A percentile compares a stretch with the other conserved stretches of the same genome.
These are phyloP conservation scores for Ceratocystis cubensis DNA, from an alignment of 2,329 filamentous ascomycete species.

Conservation along the genomic window DNA sequence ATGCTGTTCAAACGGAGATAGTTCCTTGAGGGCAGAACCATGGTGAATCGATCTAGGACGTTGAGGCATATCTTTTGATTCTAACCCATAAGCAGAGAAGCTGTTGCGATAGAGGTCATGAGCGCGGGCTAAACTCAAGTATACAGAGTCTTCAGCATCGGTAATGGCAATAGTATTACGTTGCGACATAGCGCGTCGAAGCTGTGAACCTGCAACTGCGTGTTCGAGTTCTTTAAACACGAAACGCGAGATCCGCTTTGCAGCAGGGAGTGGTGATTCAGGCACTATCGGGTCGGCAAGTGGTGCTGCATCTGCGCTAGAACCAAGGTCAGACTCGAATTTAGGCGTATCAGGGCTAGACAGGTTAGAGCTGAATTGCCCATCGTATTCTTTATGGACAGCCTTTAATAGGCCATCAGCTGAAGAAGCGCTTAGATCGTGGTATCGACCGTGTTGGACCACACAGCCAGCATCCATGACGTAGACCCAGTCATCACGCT, in stretches of 20 bases:
- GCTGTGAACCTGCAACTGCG: background rate
- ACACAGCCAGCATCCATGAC: constrained; percentile 59
- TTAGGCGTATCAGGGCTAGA: background rate
- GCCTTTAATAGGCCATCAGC: background rate
- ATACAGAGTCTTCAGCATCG: constrained; percentile 1
- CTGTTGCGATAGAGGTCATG: background rate
- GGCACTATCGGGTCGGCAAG: background rate
- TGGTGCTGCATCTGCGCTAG: background rate
- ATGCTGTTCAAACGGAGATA: background rate
- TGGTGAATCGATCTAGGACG: background rate
- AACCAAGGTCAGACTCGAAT: background rate
- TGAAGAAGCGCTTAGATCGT: background rate
- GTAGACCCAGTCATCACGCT: constrained; percentile 61
- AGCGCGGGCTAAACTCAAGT: background rate
- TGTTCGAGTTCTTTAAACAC: constrained; percentile 11
- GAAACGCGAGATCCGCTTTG: constrained; percentile 1
- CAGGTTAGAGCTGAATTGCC: background rate
- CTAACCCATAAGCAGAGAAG: background rate
- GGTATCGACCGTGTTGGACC: constrained; percentile 35
- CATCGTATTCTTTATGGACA: background rate
- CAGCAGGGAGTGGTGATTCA: background rate
- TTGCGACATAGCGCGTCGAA: background rate
- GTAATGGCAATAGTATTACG: background rate
- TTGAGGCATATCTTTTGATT: background rate
- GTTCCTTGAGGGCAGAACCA: background rate